Evolutionary conservation across 352 stramenopile species (phyloP).

Genomic region (Phytopythium sindhum): DNA sequence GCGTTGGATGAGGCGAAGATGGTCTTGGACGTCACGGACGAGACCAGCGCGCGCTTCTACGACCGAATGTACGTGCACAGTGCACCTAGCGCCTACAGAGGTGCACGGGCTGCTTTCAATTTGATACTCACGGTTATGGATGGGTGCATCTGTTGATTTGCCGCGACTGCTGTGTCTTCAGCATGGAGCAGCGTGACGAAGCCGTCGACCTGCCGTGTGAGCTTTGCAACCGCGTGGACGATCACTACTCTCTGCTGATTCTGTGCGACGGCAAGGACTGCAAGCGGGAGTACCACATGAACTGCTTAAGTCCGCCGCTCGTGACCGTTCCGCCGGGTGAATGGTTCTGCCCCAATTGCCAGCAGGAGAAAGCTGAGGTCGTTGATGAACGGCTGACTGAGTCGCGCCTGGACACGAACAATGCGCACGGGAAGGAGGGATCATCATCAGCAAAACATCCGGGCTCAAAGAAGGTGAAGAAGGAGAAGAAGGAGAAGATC

Average conservation of each 20-base stretch:
- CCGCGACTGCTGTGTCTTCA: constrained; percentile 11
- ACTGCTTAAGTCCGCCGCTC: constrained; percentile 70
- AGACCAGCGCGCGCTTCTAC: constrained; percentile 55
- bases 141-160: not conserved
- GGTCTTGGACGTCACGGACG: constrained; percentile 57
- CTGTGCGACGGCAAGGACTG: constrained; percentile 82
- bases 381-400: constrained; percentile 18
- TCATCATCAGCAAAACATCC: constrained; percentile 7
- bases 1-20: constrained; percentile 73
- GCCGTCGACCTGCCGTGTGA: constrained; percentile 79
- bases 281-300: constrained; percentile 86
- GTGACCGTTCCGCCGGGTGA: constrained; percentile 55
- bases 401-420: not conserved
- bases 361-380: constrained; percentile 33
- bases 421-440: constrained; percentile 1
- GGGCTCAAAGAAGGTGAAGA: constrained; percentile 38
- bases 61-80: constrained; percentile 69
- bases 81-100: not conserved
- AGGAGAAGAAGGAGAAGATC: constrained; percentile 48
- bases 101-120: not conserved
- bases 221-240: constrained; percentile 75
- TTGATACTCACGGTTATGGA: not conserved
- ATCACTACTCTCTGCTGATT: constrained; percentile 80
- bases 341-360: constrained; percentile 77
- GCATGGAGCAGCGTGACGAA: constrained; percentile 67